A percentile compares a stretch with the other conserved stretches of the same genome.
These are phyloP conservation scores for Strobilomyces echinocephalus DNA, from an alignment of 768 basidiomycete species.

Conservation along the genomic window DNA sequence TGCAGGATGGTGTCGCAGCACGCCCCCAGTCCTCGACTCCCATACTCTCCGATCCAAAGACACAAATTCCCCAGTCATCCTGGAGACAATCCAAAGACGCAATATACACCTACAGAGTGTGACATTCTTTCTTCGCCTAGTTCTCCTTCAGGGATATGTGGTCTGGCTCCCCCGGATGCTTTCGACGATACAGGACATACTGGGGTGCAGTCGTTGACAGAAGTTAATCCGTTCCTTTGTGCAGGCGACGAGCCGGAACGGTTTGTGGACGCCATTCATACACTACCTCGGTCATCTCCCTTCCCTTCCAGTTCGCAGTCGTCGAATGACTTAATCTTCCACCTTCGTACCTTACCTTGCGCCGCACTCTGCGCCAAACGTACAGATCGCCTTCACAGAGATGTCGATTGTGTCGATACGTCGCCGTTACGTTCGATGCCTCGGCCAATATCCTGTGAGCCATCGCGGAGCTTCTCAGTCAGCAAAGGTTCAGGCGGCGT, in stretches of 20 bases:
- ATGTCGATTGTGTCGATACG: neutral
- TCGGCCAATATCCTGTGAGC: neutral
- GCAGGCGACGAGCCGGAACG: neutral
- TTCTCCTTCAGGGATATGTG: neutral
- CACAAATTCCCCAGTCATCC: too few species aligned
- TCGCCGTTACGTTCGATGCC: neutral
- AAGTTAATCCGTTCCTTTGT: neutral
- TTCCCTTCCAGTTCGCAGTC: conserved; percentile 12
- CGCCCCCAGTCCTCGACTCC: neutral
- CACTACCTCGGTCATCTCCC: conserved; percentile 24
- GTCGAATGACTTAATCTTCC: conserved; percentile 15
- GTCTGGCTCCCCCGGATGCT: neutral
- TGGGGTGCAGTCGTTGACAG: neutral
- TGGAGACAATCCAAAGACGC: neutral
- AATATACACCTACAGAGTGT: neutral
- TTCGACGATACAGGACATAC: conserved; percentile 5
- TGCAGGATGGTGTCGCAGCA: neutral
- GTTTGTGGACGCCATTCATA: neutral
- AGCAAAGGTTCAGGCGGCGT: neutral
- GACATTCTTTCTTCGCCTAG: neutral
- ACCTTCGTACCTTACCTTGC: conserved; percentile 24
- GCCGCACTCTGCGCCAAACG: neutral
- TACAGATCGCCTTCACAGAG: neutral
- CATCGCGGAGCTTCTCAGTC: neutral
- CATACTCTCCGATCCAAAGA: neutral